These are phyloP conservation scores for Neurospora sp. DNA, from an alignment of 495 filamentous ascomycete genomes.

Conservation along the genomic window DNA sequence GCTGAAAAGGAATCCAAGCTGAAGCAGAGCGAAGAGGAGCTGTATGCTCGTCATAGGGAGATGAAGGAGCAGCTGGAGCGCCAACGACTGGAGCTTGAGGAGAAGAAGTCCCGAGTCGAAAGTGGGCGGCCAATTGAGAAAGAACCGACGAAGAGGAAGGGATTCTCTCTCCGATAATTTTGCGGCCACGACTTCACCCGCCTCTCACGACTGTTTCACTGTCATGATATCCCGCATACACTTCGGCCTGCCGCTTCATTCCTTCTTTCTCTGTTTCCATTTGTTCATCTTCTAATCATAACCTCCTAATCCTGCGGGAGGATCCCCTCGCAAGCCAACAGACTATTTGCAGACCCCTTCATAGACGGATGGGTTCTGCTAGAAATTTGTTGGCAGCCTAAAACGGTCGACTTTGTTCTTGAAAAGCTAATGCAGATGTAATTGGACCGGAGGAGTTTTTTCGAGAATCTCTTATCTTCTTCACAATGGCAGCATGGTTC, in stretches of 20 bases:
- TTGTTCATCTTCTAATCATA: constrained; percentile 42
- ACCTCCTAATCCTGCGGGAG: constrained; percentile 34
- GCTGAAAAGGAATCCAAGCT: constrained; percentile 99
- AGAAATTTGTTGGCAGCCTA: constrained; percentile 14
- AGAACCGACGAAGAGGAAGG: constrained; percentile 91
- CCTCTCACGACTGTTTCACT: constrained; percentile 34
- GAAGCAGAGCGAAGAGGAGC: constrained; percentile 96
- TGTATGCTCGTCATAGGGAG: constrained; percentile 94
- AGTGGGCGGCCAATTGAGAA: constrained; percentile 92
- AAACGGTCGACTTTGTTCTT: constrained; percentile 23
- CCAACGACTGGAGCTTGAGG: constrained; percentile 87
- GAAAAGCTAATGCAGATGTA: constrained; percentile 30
- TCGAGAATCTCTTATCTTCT: constrained; percentile 10
- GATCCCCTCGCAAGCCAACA: constrained; percentile 16
- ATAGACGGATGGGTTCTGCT: background rate
- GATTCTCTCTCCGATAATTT: constrained; percentile 88
- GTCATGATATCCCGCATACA: constrained; percentile 36
- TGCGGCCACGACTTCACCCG: constrained; percentile 8
- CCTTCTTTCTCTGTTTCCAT: constrained; percentile 24
- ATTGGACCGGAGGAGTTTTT: constrained; percentile 25
- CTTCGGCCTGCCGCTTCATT: constrained; percentile 38
- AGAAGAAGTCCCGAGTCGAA: constrained; percentile 92
- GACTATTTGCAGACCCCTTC: constrained; percentile 4
- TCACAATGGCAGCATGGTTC: constrained; percentile 5
- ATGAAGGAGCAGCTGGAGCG: constrained; percentile 99